Conservation (phyloP, 2,329 filamentous ascomycete species). For the Penicillium thymicola region DNA sequence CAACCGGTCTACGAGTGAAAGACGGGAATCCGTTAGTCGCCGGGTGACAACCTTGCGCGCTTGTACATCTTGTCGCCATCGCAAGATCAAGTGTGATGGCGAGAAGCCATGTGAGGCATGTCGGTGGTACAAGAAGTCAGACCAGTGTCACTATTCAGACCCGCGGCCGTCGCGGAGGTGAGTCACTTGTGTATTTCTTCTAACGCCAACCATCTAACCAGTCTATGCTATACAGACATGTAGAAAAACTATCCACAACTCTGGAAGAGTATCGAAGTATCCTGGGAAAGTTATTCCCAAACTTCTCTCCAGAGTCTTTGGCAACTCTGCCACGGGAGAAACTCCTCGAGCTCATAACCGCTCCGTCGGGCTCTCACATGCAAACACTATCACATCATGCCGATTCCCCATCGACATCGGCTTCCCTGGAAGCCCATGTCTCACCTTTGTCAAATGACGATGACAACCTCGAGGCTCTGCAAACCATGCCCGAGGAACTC, state of each 20-base stretch:
- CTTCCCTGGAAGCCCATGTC: constrained; percentile 43
- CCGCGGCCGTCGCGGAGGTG: constrained; percentile 76
- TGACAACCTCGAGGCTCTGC: constrained; percentile 58
- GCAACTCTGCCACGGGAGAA: constrained; percentile 56
- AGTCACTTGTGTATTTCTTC: constrained; percentile 26
- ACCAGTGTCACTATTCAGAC: constrained; percentile 77
- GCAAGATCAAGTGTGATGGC: constrained; percentile 82
- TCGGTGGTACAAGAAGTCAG: constrained; percentile 74
- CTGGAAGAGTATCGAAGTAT: constrained; percentile 64
- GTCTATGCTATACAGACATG: constrained; percentile 26
- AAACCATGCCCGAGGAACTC: constrained; percentile 69
- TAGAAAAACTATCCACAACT: constrained; percentile 61
- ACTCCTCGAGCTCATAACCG: constrained; percentile 51
- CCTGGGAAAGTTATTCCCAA: constrained; percentile 61
- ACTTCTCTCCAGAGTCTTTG: constrained; percentile 53
- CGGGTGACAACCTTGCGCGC: constrained; percentile 49
- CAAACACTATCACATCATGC: constrained; percentile 36
- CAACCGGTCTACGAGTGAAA: constrained; percentile 30
- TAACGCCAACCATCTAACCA: constrained; percentile 16
- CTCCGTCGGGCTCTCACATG: constrained; percentile 31
- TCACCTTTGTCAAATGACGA: constrained; percentile 47
- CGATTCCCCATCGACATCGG: constrained; percentile 47
- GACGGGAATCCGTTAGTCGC: constrained; percentile 34
- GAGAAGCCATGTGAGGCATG: constrained; percentile 79
- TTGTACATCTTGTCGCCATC: constrained; percentile 72